Evolutionary conservation across 1,284 basidiomycete species (phyloP).

Genomic region (Acaromyces ingoldii): DNA sequence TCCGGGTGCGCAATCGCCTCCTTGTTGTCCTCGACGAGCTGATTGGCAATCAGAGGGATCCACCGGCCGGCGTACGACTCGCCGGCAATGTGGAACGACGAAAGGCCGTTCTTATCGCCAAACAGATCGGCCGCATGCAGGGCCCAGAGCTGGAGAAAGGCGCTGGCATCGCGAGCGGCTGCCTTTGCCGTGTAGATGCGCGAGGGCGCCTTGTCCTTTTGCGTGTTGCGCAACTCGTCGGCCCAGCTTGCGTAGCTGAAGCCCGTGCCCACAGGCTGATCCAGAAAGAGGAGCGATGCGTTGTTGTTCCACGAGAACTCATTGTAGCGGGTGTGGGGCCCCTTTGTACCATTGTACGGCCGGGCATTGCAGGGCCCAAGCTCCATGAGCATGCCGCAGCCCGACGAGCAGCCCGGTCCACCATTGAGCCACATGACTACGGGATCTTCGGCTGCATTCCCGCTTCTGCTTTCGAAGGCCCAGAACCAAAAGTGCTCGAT

Average conservation of each 20-base stretch:
- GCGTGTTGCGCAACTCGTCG: conserved; percentile 20
- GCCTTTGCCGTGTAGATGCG: conserved; percentile 33
- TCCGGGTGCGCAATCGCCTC: conserved; percentile 31
- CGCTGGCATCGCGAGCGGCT: conserved; percentile 42
- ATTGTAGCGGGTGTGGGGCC: conserved; percentile 35
- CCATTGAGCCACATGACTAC: conserved; percentile 49
- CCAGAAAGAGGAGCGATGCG: conserved; percentile 45
- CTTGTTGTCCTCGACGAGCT: conserved; percentile 44
- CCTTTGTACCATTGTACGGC: conserved; percentile 16
- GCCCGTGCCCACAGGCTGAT: conserved; percentile 48
- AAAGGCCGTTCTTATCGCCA: conserved; percentile 7
- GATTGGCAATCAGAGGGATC: conserved; percentile 37
- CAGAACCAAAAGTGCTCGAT: conserved; percentile 51
- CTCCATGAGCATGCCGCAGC: conserved; percentile 48
- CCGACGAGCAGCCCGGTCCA: conserved; percentile 37
- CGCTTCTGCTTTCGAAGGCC: conserved; percentile 45
- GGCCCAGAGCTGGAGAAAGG: conserved; percentile 46
- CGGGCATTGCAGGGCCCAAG: conserved; percentile 45
- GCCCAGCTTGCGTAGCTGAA: conserved; percentile 49
- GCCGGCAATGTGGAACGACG: conserved; percentile 25
- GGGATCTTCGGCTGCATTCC: conserved; percentile 39
- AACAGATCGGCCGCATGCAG: conserved; percentile 35
- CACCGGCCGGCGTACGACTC: conserved; percentile 48
- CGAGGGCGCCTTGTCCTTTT: conserved; percentile 30
- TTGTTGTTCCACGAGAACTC: conserved; percentile 44